Evolutionary conservation across 2,329 filamentous ascomycete species (phyloP), one percentile per base, ranked within the genome.

Genomic region (Xylaria sp.): DNA sequence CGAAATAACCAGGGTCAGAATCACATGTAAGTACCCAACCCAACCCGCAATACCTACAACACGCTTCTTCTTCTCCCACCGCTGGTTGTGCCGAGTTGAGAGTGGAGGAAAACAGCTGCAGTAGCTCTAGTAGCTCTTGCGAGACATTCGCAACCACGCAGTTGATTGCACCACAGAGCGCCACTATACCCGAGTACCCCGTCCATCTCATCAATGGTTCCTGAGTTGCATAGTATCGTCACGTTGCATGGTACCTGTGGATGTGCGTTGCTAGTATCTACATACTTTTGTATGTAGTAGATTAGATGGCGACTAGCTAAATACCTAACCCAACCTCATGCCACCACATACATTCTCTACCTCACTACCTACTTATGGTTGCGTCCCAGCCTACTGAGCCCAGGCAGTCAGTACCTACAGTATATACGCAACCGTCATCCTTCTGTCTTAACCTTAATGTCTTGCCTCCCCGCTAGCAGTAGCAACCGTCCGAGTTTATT

Each of bases 1-100:
- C 54, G 59, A 12, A 50, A 63, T 8, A 55, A 42, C 56, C 65
- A 42, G 65, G 68, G 64, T 53, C 50, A 67, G 53, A 11, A 53
- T 53, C 69, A 54, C 21, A 70, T 71, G 70, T 71, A 67, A 70
- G 69, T 71, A 56, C 42, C 32, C 27, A 27, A 2, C 30, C 27
- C n/a, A 32, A 12, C 21, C 48, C 11, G n/a, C 45, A 19, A n/a
- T 50, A 19, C 21, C 6, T 50, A 50, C 47, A 51, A 39, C 56
- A 21, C 56, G 24, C 24, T 27, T 27, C 24, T 27, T 27, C 24
- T 17, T 42, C 24, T 51, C 51, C 45, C 48, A 53, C 63, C 53
- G 36, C 66, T 27, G 34, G 50, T 53, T 54, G 57, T 30, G 39
- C 53, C 39, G 50, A 53, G 50, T 30, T 53, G 48, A 59, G 39